A percentile compares a stretch with the other conserved stretches of the same genome.
These are phyloP conservation scores for Dorcoceras hygrometricum DNA, from an alignment of 257 asterid species.

Conservation along the genomic window DNA sequence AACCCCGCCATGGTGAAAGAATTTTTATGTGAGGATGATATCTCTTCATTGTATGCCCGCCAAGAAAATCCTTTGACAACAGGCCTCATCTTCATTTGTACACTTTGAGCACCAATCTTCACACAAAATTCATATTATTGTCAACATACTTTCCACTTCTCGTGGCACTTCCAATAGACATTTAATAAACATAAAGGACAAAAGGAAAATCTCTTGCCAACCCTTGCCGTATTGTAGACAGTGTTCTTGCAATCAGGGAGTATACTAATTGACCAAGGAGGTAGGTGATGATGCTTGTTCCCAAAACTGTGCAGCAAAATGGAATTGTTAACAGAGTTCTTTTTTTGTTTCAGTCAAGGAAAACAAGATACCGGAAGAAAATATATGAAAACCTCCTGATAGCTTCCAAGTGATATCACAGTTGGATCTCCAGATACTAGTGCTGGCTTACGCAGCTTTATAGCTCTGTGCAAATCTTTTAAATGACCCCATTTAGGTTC, in stretches of 20 bases:
- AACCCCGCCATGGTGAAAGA: constrained; percentile 47
- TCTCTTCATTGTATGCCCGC: constrained; percentile 55
- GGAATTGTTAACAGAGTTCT: not conserved
- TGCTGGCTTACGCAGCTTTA: constrained; percentile 96
- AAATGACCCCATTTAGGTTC: constrained; percentile 99
- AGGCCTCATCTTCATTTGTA: constrained; percentile 38
- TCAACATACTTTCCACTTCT: too few relatives aligned
- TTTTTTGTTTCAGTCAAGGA: not conserved
- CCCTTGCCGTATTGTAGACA: constrained; percentile 56
- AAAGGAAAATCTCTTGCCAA: constrained; percentile 18
- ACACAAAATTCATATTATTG: not conserved
- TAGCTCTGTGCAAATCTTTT: constrained; percentile 96
- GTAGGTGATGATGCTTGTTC: constrained; percentile 69
- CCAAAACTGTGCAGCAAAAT: constrained; percentile 52
- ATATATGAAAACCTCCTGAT: constrained; percentile 64
- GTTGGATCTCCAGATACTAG: constrained; percentile 70
- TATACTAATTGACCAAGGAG: constrained; percentile 63
- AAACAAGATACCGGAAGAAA: not conserved
- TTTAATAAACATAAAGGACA: not conserved
- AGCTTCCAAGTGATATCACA: constrained; percentile 79
- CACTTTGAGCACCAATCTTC: constrained; percentile 49
- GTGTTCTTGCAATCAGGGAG: constrained; percentile 65
- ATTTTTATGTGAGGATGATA: constrained; percentile 32
- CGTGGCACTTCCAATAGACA: not conserved
- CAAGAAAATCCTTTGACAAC: constrained; percentile 41